Evolutionary conservation across 768 basidiomycete genomes (phyloP).

Genomic region (Lactifluus rugatus): DNA sequence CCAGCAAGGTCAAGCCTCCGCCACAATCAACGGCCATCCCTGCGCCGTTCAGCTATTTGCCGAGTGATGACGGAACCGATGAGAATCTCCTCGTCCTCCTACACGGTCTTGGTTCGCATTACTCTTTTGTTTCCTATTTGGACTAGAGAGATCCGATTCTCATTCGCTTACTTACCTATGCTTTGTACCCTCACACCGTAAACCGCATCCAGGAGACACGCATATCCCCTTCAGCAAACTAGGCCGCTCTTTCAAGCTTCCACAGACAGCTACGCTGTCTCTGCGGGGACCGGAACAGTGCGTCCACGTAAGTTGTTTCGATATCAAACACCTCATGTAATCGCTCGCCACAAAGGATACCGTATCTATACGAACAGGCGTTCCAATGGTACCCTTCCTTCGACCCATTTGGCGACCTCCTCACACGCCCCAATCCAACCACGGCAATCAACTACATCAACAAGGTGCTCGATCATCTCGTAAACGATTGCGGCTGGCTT

Average conservation of each 20-base stretch:
- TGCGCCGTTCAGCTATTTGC: constrained; percentile 52
- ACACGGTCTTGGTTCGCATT: constrained; percentile 68
- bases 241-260: constrained; percentile 65
- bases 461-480: constrained; percentile 47
- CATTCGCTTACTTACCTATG: neutral
- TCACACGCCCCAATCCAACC: constrained; percentile 65
- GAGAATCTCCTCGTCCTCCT: constrained; percentile 78
- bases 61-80: constrained; percentile 77
- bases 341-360: constrained; percentile 41
- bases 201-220: constrained; percentile 63
- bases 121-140: neutral
- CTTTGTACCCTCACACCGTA: too few relatives aligned
- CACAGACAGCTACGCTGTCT: constrained; percentile 80
- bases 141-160: neutral
- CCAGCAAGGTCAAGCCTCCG: constrained; percentile 32
- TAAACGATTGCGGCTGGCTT: constrained; percentile 55
- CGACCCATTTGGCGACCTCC: constrained; percentile 63
- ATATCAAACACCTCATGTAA: neutral
- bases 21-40: constrained; percentile 40
- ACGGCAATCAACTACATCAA: constrained; percentile 48
- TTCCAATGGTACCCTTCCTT: constrained; percentile 87
- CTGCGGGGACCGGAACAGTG: constrained; percentile 72
- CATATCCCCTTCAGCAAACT: constrained; percentile 68
- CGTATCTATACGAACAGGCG: constrained; percentile 67
- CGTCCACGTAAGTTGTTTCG: constrained; percentile 20